Evolutionary conservation across 2,329 filamentous ascomycete genomes (phyloP), one percentile per base, ranked within the genome.

Genomic region (Aspergillus tamarii): DNA sequence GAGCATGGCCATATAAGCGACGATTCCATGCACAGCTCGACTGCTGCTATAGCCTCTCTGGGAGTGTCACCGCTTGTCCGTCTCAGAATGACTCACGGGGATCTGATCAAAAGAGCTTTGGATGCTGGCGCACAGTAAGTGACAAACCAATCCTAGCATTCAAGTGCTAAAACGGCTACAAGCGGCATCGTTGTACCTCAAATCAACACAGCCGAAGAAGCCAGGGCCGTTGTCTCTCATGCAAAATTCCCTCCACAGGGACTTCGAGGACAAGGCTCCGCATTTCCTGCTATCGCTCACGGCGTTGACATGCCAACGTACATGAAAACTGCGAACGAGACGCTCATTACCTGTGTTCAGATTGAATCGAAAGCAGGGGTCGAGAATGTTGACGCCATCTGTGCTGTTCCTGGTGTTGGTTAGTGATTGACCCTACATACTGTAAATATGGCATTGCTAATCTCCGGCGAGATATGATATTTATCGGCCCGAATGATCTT

Each of bases 161-260:
- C 10, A 3, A 10, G 34, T 48, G 46, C 26, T 62, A 10, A 62
- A 62, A 26, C 0, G 1, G 8, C 1, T 28, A n/a, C 26, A 60
- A 48, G 61, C 71, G 70, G 72, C 21, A 91, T 88, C 84, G 85
- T 92, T 10, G 69, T 73, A 0, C 72, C 70, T 4, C 69, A 70
- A 60, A 69, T 75, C 66, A 85, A 87, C 64, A 84, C 84, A 0
- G 84, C 87, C 1, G 83, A 84, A 23, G 85, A 73, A 45, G 70
- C 70, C n/a, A 39, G 60, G 26, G 59, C 66, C 19, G 63, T 75
- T n/a, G 70, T 76, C 1, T 61, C 67, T 7, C 48, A 58, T 12
- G 62, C 70, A 32, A 73, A 74, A 63, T 77, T 72, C 60, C 72
- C 72, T 5, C 72, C 71, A 0, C 67, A 68, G 23, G 73, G 72